Evolutionary conservation across 2,329 filamentous ascomycete species (phyloP).

Genomic region (Volutella citrinella): DNA sequence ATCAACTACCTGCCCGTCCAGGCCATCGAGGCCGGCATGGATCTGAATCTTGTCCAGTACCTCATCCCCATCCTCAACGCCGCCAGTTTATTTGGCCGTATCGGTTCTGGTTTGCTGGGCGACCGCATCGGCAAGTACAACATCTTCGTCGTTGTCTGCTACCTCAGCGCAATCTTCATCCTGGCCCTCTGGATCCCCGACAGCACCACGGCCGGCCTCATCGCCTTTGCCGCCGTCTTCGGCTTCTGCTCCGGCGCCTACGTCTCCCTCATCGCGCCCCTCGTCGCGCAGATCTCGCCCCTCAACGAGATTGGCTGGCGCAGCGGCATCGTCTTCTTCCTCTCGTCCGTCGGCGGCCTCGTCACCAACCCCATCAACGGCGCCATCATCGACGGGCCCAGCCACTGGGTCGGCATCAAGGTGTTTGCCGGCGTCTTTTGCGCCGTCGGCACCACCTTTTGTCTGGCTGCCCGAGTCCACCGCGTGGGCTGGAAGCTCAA

Average conservation of each 20-base stretch:
- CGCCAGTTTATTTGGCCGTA: conserved; percentile 34
- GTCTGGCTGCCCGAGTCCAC: no score
- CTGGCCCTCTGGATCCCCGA: conserved; percentile 43
- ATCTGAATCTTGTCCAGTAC: conserved; percentile 28
- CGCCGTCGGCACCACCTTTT: conserved; percentile 10
- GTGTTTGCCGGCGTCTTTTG: conserved; percentile 29
- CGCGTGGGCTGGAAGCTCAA: no score
- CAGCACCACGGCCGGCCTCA: conserved; percentile 23
- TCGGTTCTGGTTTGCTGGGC: conserved; percentile 30
- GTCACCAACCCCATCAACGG: conserved; percentile 57
- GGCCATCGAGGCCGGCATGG: conserved; percentile 27
- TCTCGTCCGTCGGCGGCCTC: conserved; percentile 51
- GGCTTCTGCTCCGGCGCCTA: conserved; percentile 42
- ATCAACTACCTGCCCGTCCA: conserved; percentile 34
- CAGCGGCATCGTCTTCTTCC: no score
- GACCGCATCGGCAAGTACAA: conserved; percentile 39
- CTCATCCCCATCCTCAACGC: conserved; percentile 39
- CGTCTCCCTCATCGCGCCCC: conserved; percentile 35
- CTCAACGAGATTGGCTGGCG: conserved; percentile 49
- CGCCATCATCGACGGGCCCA: conserved; percentile 30
- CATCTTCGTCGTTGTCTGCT: conserved; percentile 43
- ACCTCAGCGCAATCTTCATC: conserved; percentile 35
- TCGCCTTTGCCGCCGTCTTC: conserved; percentile 39
- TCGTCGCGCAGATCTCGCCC: conserved; percentile 51
- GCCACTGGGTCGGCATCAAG: conserved; percentile 34